Evolutionary conservation across 805 yeast species (phyloP).

Genomic region (Yarrowia phangngaensis): DNA sequence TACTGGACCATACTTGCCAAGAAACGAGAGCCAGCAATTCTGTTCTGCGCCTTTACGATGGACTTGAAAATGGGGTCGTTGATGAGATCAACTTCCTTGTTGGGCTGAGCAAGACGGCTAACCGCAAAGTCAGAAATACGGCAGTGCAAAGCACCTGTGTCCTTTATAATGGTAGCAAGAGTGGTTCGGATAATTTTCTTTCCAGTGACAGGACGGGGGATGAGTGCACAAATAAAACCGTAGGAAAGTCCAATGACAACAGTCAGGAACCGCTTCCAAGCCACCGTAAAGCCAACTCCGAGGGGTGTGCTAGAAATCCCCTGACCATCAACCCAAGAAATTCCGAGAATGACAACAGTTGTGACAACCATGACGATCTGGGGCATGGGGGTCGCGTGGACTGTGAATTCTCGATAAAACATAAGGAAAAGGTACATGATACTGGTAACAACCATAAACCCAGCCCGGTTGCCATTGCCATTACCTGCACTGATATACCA

Average conservation of each 20-base stretch:
- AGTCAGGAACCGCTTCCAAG: slow-evolving; percentile 39
- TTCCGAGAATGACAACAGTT: slow-evolving; percentile 36
- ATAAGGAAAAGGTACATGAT: slow-evolving; percentile 30
- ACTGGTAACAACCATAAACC: slow-evolving; percentile 33
- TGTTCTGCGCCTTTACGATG: slow-evolving; percentile 27
- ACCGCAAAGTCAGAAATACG: slow-evolving; percentile 37
- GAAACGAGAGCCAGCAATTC: slow-evolving; percentile 26
- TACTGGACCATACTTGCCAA: slow-evolving; percentile 28
- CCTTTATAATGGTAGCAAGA: slow-evolving; percentile 34
- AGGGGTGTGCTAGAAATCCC: slow-evolving; percentile 5
- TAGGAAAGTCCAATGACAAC: slow-evolving; percentile 37
- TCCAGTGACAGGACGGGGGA: slow-evolving; percentile 39
- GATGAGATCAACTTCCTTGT: slow-evolving; percentile 32
- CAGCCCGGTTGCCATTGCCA: slow-evolving; percentile 39
- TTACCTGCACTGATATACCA: slow-evolving; percentile 41
- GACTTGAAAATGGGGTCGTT: slow-evolving; percentile 32
- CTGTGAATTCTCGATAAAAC: slow-evolving; percentile 36
- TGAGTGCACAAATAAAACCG: slow-evolving; percentile 37
- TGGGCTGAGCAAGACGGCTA: slow-evolving; percentile 32
- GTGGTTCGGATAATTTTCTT: slow-evolving; percentile 36
- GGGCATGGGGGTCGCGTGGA: slow-evolving; percentile 36
- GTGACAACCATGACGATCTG: slow-evolving; percentile 37
- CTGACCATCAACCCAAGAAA: slow-evolving; percentile 35
- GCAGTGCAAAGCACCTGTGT: slow-evolving; percentile 36
- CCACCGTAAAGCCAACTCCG: slow-evolving; percentile 36